phyloP scores from a whole-genome alignment of 768 basidiomycete genomes.

The Boletus pseudopeckii region DNA sequence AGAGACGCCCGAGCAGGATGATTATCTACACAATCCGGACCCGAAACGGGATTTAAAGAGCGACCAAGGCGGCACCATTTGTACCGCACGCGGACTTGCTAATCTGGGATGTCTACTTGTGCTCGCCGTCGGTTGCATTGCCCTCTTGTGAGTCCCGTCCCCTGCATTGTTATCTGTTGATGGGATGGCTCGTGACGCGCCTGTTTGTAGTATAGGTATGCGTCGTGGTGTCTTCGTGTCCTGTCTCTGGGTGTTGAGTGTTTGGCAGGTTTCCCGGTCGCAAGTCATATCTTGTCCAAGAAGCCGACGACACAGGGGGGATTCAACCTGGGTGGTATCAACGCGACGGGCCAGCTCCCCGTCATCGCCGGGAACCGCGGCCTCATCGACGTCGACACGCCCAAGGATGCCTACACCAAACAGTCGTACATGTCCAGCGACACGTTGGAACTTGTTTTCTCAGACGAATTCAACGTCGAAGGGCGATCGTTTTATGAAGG shows the following conservation, averaged over 20 bases:
- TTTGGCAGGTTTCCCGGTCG: slow-evolving; percentile 46
- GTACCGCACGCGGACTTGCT: slow-evolving; percentile 57
- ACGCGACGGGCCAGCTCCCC: slow-evolving; percentile 66
- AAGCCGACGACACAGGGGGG: slow-evolving; percentile 44
- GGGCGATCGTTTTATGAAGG: slow-evolving; percentile 70
- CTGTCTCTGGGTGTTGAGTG: background rate
- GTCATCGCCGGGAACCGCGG: slow-evolving; percentile 40
- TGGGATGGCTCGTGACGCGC: background rate
- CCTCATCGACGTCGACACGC: slow-evolving; percentile 56
- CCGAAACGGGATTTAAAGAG: slow-evolving; percentile 49
- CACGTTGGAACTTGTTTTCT: slow-evolving; percentile 59
- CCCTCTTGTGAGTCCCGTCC: slow-evolving; percentile 50
- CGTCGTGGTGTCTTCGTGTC: background rate
- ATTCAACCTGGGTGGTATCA: slow-evolving; percentile 75
- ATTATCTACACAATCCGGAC: slow-evolving; percentile 63
- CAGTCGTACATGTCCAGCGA: slow-evolving; percentile 36
- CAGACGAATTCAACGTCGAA: slow-evolving; percentile 77
- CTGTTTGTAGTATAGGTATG: slow-evolving; percentile 17
- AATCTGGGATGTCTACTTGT: slow-evolving; percentile 67
- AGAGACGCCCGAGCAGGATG: slow-evolving; percentile 54
- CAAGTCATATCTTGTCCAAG: slow-evolving; percentile 42
- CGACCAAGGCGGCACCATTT: slow-evolving; percentile 57
- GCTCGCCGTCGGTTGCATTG: slow-evolving; percentile 45
- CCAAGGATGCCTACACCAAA: slow-evolving; percentile 40
- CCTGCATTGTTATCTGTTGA: background rate